Conservation (phyloP, 2,329 filamentous ascomycete species). For the Monilinia laxa region DNA sequence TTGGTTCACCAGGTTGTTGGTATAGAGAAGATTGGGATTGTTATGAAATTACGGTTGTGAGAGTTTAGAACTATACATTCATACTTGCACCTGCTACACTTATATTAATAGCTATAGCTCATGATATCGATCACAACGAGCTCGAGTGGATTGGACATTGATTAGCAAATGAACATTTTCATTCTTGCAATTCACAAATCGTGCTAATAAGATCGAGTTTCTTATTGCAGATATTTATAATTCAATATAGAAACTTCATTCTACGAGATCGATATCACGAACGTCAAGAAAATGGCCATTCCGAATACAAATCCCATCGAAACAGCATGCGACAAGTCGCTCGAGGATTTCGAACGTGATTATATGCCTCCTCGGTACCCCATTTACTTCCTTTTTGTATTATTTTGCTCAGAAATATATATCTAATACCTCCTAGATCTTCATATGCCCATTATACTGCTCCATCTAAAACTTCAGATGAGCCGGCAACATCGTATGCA, state of each 20-base stretch:
- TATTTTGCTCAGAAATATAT: not conserved
- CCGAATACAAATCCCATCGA: slow-evolving; percentile 43
- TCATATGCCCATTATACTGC: not conserved
- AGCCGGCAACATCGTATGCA: slow-evolving; percentile 44
- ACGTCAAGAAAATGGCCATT: not conserved
- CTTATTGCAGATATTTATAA: too few species aligned
- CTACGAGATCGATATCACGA: not conserved
- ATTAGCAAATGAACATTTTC: too few species aligned
- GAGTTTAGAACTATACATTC: too few species aligned
- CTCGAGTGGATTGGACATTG: too few species aligned
- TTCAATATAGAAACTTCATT: not conserved
- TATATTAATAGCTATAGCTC: too few species aligned
- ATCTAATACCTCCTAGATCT: slow-evolving; percentile 20
- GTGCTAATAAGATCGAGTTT: not conserved
- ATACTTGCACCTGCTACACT: too few species aligned
- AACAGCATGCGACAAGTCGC: slow-evolving; percentile 48
- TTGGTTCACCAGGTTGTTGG: too few species aligned
- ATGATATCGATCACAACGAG: too few species aligned
- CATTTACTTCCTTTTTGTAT: too few species aligned
- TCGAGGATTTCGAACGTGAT: slow-evolving; percentile 50
- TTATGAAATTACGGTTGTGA: too few species aligned
- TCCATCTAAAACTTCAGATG: not conserved
- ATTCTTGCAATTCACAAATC: too few species aligned
- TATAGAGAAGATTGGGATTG: too few species aligned
- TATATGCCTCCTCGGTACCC: slow-evolving; percentile 46